Base-by-base conservation (phyloP, 306 rosid species). In the Casuarina cunninghamiana region DNA sequence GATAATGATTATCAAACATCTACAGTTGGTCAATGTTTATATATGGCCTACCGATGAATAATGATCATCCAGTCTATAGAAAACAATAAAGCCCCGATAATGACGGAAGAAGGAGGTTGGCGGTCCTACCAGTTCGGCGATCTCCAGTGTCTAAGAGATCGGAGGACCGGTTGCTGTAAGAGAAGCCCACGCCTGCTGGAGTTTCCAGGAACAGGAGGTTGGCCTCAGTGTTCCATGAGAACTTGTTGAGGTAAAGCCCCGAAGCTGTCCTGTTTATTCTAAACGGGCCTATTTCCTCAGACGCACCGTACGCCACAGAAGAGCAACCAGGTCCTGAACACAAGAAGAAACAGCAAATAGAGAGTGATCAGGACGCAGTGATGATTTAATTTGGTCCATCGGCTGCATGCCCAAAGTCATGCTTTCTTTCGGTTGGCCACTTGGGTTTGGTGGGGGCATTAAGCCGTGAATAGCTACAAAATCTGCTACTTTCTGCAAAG, bases 231-330 rank as follows among this genome's bases (percentile, higher is more conserved):
- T 95, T 95, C 98, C 98, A 95, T 35, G 98, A 83, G 80, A 95
- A 95, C 77, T 91, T 89, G 91, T 95, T 95, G 57, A 76, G 75
- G 88, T 83, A 76, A 0, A 95, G 83, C 10, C 98, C 98, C 3
- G 93, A 86, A 67, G 96, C 86, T 2, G 82, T 89, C 82, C 73
- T 95, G 68, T 95, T 92, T 66, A 95, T 79, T 74, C 97, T 90
- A 43, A 95, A 95, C 17, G 98, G 98, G 0, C 98, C 98, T 16
- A 95, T 89, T 75, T 92, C 98, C 69, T 95, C 98, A 1, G 98
- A 95, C 41, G 98, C 98, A 66, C 98, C 98, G 72, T 95, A 95
- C 37, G 98, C 98, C 84, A 95, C 96, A 11, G 98, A 95, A 15
- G 98, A 95, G 85, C 98, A 95, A 70, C 98, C 98, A 3, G 98